These are phyloP conservation scores for Coemansia sp. DNA, from an alignment of 192 early-diverging fungal genomes.

Conservation along the genomic window DNA sequence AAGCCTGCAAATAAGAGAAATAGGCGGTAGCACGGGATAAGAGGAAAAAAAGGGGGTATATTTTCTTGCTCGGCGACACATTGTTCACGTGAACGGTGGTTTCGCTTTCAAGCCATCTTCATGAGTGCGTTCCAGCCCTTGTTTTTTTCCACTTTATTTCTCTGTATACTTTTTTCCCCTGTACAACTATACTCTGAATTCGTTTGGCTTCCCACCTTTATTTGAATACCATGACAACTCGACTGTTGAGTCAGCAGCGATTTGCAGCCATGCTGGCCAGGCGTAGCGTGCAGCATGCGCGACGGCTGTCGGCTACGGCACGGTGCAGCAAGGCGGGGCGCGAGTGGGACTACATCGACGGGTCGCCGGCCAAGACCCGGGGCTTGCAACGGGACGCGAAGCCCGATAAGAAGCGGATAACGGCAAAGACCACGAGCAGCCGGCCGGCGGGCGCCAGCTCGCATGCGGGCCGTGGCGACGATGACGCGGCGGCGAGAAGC, in stretches of 20 bases:
- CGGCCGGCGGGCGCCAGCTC: slow-evolving; percentile 11
- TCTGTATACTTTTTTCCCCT: too few species aligned
- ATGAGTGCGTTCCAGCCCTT: neutral
- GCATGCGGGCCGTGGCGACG: slow-evolving; percentile 6
- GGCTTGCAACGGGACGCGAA: neutral
- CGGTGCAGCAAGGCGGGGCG: slow-evolving; percentile 25
- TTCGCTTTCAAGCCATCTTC: neutral
- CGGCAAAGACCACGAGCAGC: neutral
- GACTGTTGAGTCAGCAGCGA: slow-evolving; percentile 21
- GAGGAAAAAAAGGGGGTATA: neutral
- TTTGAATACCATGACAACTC: slow-evolving; percentile 23
- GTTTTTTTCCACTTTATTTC: neutral
- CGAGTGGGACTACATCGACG: slow-evolving; percentile 50
- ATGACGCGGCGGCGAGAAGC: slow-evolving; percentile 4
- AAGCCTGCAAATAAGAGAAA: neutral
- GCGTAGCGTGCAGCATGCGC: neutral
- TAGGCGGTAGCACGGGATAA: neutral
- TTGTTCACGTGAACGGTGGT: neutral
- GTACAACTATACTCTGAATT: neutral
- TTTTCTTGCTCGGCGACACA: neutral
- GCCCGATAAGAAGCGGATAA: neutral
- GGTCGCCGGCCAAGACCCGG: slow-evolving; percentile 6
- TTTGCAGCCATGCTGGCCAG: slow-evolving; percentile 1
- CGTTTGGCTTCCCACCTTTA: too few species aligned
- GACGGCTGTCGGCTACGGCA: neutral